These are phyloP conservation scores for Coniochaeta hoffmannii DNA, from an alignment of 2,329 filamentous ascomycete species.

Conservation along the genomic window DNA sequence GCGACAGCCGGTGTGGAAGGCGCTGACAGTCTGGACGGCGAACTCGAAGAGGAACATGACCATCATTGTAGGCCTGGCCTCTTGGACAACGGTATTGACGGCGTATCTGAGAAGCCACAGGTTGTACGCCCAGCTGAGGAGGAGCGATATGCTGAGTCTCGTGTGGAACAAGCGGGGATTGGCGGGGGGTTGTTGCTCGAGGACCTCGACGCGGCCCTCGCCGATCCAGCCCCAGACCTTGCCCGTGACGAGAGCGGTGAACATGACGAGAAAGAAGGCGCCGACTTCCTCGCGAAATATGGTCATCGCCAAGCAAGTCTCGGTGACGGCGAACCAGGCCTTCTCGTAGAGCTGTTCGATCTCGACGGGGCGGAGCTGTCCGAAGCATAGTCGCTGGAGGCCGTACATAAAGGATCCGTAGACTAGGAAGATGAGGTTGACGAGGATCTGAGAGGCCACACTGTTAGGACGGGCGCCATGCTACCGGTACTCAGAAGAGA, in stretches of 20 bases:
- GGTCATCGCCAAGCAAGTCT: slow-evolving; percentile 96
- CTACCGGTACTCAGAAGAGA: background rate
- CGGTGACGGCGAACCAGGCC: slow-evolving; percentile 95
- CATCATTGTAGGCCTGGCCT: slow-evolving; percentile 97
- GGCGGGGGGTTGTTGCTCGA: slow-evolving; percentile 89
- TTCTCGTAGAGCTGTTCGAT: slow-evolving; percentile 96
- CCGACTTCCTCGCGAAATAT: slow-evolving; percentile 95
- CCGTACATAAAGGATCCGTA: slow-evolving; percentile 77
- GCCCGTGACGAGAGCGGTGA: slow-evolving; percentile 81
- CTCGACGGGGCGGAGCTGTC: slow-evolving; percentile 83
- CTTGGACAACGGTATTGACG: slow-evolving; percentile 72
- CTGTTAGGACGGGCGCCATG: too few relatives aligned
- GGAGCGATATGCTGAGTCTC: slow-evolving; percentile 69
- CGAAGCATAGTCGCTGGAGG: slow-evolving; percentile 85
- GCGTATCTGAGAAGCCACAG: slow-evolving; percentile 73
- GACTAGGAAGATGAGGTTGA: slow-evolving; percentile 79
- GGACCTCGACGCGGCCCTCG: slow-evolving; percentile 84
- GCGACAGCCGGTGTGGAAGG: slow-evolving; percentile 68
- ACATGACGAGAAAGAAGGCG: slow-evolving; percentile 94
- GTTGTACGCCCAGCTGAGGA: slow-evolving; percentile 75
- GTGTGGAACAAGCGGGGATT: slow-evolving; percentile 85
- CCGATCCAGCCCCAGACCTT: slow-evolving; percentile 99
- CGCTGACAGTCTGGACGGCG: slow-evolving; percentile 74
- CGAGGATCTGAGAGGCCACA: slow-evolving; percentile 81
- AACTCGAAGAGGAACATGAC: slow-evolving; percentile 99